A percentile compares a stretch with the other conserved stretches of the same genome.
phyloP scores from a whole-genome alignment of 805 yeast species.

The Trichomonascus vanleenenianus region DNA sequence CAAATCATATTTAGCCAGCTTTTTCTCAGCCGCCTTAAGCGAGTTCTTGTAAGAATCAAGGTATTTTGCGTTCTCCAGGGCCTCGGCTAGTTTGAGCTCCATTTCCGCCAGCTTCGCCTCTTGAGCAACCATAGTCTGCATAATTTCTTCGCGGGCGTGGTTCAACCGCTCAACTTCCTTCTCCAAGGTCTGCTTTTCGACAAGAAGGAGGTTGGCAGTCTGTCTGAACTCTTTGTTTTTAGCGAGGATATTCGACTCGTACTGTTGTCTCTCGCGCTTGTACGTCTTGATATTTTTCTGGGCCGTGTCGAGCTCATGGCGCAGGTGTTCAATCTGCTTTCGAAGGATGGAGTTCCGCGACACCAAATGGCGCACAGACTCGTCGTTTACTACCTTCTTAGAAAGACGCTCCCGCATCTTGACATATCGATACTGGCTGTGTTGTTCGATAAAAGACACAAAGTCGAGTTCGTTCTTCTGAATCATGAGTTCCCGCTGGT shows the following conservation, averaged over 20 bases:
- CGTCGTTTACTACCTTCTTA: constrained; percentile 23
- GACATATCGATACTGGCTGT: constrained; percentile 34
- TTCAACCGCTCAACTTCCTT: constrained; percentile 24
- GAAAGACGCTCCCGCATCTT: constrained; percentile 28
- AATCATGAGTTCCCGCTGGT: constrained; percentile 50
- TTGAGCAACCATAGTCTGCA: constrained; percentile 27
- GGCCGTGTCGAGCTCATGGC: constrained; percentile 24
- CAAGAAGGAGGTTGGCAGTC: constrained; percentile 18
- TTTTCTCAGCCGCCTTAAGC: neutral
- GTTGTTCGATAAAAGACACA: constrained; percentile 42
- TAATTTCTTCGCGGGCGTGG: constrained; percentile 24
- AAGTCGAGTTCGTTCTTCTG: constrained; percentile 56
- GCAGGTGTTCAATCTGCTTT: constrained; percentile 20
- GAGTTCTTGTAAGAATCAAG: constrained; percentile 5
- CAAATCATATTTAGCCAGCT: neutral
- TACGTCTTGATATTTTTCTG: constrained; percentile 27
- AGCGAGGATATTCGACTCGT: constrained; percentile 28
- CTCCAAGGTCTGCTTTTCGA: constrained; percentile 18
- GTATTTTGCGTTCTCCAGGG: constrained; percentile 1
- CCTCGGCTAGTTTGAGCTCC: constrained; percentile 15
- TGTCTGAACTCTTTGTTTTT: constrained; percentile 27
- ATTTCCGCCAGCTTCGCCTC: constrained; percentile 21
- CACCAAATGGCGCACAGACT: constrained; percentile 23
- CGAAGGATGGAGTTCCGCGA: constrained; percentile 17
- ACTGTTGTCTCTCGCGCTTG: constrained; percentile 30